phyloP scores from a whole-genome alignment of 352 stramenopile species.

The Phytophthora gonapodyides region DNA sequence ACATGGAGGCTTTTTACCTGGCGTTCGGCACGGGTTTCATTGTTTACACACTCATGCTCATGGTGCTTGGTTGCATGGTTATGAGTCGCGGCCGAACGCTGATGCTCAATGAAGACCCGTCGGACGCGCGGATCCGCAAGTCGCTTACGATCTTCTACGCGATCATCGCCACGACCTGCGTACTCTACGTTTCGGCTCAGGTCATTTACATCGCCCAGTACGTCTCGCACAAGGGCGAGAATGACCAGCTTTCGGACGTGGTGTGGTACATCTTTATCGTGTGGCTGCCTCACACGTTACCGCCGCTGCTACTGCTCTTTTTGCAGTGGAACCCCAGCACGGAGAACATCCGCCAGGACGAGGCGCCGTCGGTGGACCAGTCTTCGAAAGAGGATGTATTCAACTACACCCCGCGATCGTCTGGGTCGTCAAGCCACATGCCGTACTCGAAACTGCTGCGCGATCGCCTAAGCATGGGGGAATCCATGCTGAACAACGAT shows the following conservation, averaged over 20 bases:
- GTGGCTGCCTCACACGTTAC: conserved; percentile 78
- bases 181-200: conserved; percentile 86
- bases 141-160: conserved; percentile 89
- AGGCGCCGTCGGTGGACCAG: conserved; percentile 60
- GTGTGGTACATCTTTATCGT: conserved; percentile 91
- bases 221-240: conserved; percentile 56
- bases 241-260: conserved; percentile 73
- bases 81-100: conserved; percentile 83
- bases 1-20: conserved; percentile 85
- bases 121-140: conserved; percentile 80
- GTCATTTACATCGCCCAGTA: conserved; percentile 91
- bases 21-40: conserved; percentile 79
- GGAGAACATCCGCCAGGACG: conserved; percentile 64
- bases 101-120: conserved; percentile 88
- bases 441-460: conserved; percentile 78
- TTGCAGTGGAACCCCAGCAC: conserved; percentile 88
- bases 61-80: conserved; percentile 87
- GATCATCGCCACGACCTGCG: conserved; percentile 87
- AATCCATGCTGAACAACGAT: conserved; percentile 80
- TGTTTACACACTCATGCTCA: conserved; percentile 84
- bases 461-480: conserved; percentile 74
- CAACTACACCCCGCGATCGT: conserved; percentile 82
- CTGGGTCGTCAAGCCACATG: conserved; percentile 77
- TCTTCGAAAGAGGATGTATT: conserved; percentile 86
- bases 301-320: conserved; percentile 79